A percentile compares a stretch with the other conserved stretches of the same genome.
Evolutionary conservation across 148 eudicot genomes (phyloP).

Genomic region (Persicaria tinctoria): DNA sequence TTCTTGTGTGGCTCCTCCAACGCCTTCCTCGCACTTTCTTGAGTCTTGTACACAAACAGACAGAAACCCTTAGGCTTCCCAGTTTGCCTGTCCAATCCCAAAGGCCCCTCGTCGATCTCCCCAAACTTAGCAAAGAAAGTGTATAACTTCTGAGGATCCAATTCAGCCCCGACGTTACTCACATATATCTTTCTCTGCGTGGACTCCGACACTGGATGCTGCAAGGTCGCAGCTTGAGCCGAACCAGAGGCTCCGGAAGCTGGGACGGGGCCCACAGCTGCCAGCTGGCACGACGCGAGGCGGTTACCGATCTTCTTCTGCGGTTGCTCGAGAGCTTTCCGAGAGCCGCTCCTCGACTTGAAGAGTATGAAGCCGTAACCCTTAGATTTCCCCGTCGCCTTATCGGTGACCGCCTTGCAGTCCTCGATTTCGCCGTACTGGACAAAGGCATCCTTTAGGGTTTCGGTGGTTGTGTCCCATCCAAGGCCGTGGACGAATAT

Average conservation of each 20-base stretch:
- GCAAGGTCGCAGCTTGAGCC: neutral
- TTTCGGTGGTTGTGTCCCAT: conserved; percentile 65
- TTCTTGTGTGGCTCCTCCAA: conserved; percentile 54
- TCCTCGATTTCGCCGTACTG: conserved; percentile 57
- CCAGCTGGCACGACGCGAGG: conserved; percentile 54
- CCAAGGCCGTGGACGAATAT: conserved; percentile 74
- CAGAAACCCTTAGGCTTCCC: conserved; percentile 73
- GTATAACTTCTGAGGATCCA: conserved; percentile 48
- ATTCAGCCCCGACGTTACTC: conserved; percentile 53
- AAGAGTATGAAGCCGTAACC: conserved; percentile 65
- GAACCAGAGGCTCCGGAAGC: conserved; percentile 8
- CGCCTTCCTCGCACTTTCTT: conserved; percentile 46
- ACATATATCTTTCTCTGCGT: conserved; percentile 60
- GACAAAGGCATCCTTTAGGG: conserved; percentile 30
- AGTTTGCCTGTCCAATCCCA: conserved; percentile 71
- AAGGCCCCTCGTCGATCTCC: conserved; percentile 73
- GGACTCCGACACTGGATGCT: conserved; percentile 21
- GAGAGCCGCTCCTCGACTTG: conserved; percentile 54
- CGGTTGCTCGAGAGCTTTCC: conserved; percentile 53
- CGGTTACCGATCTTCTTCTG: conserved; percentile 66
- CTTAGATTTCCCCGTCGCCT: conserved; percentile 50
- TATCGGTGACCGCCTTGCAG: conserved; percentile 56
- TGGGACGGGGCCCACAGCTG: conserved; percentile 26
- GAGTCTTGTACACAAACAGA: conserved; percentile 66
- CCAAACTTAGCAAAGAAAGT: conserved; percentile 48